These are phyloP conservation scores for Trametes hirsuta DNA, from an alignment of 1,284 basidiomycete species.

Conservation along the genomic window DNA sequence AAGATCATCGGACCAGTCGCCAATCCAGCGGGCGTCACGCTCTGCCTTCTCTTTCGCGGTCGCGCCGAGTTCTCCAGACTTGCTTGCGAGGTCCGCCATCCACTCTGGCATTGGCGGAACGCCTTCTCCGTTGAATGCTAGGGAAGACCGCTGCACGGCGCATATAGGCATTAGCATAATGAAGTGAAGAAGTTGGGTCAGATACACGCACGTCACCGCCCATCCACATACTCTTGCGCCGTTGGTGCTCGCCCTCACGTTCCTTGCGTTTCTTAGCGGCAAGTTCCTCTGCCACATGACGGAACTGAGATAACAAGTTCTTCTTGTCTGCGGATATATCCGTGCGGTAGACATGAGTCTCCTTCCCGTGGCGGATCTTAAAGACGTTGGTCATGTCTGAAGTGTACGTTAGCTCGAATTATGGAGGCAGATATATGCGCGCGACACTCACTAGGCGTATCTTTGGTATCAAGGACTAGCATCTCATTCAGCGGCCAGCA, in stretches of 20 bases:
- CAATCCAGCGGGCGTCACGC: constrained; percentile 82
- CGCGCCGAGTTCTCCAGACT: constrained; percentile 52
- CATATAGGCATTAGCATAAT: not conserved
- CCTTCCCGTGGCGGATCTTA: constrained; percentile 93
- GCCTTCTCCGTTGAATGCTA: constrained; percentile 28
- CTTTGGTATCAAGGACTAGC: constrained; percentile 93
- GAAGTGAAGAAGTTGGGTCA: not conserved
- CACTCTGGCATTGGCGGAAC: constrained; percentile 65
- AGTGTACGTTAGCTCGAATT: not conserved
- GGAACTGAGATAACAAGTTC: constrained; percentile 81
- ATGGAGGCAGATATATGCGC: not conserved
- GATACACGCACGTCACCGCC: constrained; percentile 52
- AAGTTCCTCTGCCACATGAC: constrained; percentile 91
- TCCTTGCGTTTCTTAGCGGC: constrained; percentile 88
- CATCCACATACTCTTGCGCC: constrained; percentile 81
- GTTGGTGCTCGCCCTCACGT: constrained; percentile 88
- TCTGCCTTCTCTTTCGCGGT: constrained; percentile 72
- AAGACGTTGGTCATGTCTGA: constrained; percentile 92
- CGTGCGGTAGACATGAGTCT: constrained; percentile 92
- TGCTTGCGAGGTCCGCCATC: constrained; percentile 66
- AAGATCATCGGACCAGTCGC: constrained; percentile 90
- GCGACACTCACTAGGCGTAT: constrained; percentile 76
- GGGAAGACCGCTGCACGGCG: constrained; percentile 30
- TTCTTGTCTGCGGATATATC: constrained; percentile 87
- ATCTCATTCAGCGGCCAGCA: constrained; percentile 95